Percentiles rank a stretch among this genome's conserved stretches.
Evolutionary conservation across 31 red algal species (phyloP).

Genomic region (Asparagopsis taxiformis): DNA sequence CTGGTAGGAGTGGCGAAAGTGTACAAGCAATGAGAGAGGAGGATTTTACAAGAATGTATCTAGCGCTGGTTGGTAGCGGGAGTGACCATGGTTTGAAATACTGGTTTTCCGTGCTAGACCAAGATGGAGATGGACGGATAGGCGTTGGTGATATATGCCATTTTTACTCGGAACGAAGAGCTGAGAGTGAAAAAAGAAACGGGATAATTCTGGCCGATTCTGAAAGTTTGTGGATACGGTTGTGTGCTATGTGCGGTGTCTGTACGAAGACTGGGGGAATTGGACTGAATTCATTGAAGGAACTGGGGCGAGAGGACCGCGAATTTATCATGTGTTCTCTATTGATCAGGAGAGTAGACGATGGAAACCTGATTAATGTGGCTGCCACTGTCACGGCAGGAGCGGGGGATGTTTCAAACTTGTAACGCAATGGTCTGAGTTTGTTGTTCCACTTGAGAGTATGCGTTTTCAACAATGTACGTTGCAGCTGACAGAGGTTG

Average conservation of each 20-base stretch:
- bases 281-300: constrained; percentile 31
- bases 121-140: constrained; percentile 68
- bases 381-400: constrained; percentile 51
- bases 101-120: constrained; percentile 71
- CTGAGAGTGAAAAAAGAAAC: constrained; percentile 57
- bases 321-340: constrained; percentile 79
- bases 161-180: constrained; percentile 56
- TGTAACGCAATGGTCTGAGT: no score
- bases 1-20: not conserved
- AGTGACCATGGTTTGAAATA: constrained; percentile 46
- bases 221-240: constrained; percentile 57
- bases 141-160: constrained; percentile 46
- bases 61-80: constrained; percentile 44
- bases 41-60: constrained; percentile 52
- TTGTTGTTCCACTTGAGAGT: no score
- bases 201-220: constrained; percentile 45
- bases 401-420: constrained; percentile 14
- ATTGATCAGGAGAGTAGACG: constrained; percentile 61
- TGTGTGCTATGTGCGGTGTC: constrained; percentile 63
- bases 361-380: constrained; percentile 71
- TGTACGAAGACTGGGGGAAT: constrained; percentile 30
- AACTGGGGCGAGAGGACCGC: constrained; percentile 51
- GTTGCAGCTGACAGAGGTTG: no score
- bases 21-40: not conserved
- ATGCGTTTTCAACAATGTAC: no score